Base-by-base conservation (phyloP, 176 grass and related monocot species). In the Juncus inflexus region DNA sequence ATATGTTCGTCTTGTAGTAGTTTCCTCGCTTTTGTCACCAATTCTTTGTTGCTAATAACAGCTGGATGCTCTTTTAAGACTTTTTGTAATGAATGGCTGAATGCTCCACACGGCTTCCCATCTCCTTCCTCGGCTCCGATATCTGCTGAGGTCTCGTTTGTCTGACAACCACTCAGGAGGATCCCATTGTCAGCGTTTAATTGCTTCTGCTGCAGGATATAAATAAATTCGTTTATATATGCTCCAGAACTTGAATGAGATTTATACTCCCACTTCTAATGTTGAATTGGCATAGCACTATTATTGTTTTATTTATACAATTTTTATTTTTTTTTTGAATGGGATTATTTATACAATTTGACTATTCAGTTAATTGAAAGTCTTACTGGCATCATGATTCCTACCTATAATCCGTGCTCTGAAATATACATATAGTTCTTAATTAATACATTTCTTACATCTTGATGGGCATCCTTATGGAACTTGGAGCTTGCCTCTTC, bases 101-200 rank as follows among this genome's bases (percentile, higher is more conserved):
- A 95, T 9, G 83, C 90, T 42, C 86, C 90, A 14, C 75, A 87
- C 6, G 90, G 63, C 75, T 84, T 82, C n/a, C 74, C 66, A 2
- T 49, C 68, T 3, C 3, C 41, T 2, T 41, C 55, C 38, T 58
- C 66, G 0, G 42, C 65, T 12, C 52, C 79, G 3, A 87, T 81
- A 71, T 95, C 90, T 2, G 76, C 73, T 0, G 83, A 95, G 6
- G 81, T 87, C 83, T 95, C 86, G 67, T 90, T 58, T 10, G 65
- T 63, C 78, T 95, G 83, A 75, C 90, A 95, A 58, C 86, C 86
- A 60, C 86, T 95, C 40, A 95, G 83, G 15, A 95, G 83, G 64
- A 87, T 84, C 42, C 83, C 90, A 3, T 62, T 73, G 62, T 89
- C 79, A 12, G n/a, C 6, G 39, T n/a, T 39, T 47, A 47, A 9